Evolutionary conservation across 2,329 filamentous ascomycete species (phyloP).

Genomic region (Amauroascus verrucosus): DNA sequence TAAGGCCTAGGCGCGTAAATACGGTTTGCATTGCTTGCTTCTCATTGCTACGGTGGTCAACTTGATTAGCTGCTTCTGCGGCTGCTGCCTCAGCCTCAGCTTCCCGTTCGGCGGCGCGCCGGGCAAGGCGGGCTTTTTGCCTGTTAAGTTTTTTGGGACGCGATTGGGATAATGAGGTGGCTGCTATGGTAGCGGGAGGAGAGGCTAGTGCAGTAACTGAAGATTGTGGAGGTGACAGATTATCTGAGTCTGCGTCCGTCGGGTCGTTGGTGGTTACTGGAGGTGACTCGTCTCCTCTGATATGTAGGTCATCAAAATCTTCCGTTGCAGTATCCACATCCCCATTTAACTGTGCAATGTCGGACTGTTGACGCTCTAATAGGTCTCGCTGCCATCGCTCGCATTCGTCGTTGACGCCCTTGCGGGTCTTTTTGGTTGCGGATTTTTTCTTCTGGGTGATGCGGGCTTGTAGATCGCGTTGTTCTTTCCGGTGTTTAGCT

Average conservation of each 20-base stretch:
- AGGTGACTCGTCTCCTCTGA: conserved; percentile 19
- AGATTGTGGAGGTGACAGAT: not conserved
- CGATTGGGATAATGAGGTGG: conserved; percentile 9
- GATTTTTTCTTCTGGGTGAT: conserved; percentile 95
- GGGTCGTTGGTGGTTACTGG: not conserved
- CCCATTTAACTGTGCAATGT: conserved; percentile 40
- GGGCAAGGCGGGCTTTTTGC: conserved; percentile 81
- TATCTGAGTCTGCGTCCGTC: conserved; percentile 14
- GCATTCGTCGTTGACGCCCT: conserved; percentile 59
- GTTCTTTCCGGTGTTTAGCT: conserved; percentile 74
- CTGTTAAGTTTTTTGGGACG: conserved; percentile 67
- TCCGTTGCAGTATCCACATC: conserved; percentile 18
- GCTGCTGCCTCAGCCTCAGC: conserved; percentile 57
- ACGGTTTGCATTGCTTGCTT: conserved; percentile 57
- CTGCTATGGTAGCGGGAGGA: not conserved
- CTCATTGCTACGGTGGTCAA: conserved; percentile 62
- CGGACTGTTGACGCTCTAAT: conserved; percentile 44
- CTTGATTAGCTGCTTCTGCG: conserved; percentile 63
- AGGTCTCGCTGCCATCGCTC: conserved; percentile 48
- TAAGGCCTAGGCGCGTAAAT: conserved; percentile 54
- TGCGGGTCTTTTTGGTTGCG: conserved; percentile 70
- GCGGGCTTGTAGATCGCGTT: conserved; percentile 70
- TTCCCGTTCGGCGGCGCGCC: conserved; percentile 75
- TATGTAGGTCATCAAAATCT: conserved; percentile 26
- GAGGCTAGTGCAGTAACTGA: not conserved